Evolutionary conservation across 768 basidiomycete species (phyloP).

Genomic region (Leccinum subgranulosum): DNA sequence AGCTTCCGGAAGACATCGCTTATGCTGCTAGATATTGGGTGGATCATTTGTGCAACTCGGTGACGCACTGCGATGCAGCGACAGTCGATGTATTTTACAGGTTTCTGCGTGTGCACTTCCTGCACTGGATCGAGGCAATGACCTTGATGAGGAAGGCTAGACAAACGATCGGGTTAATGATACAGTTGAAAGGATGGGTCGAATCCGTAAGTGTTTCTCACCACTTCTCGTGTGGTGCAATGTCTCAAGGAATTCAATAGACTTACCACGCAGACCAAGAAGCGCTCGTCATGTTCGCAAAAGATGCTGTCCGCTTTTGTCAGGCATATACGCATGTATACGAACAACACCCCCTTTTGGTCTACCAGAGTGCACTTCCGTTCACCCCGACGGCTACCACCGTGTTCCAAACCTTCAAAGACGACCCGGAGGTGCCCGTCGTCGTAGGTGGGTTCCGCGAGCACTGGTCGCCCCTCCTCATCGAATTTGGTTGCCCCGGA

Average conservation of each 20-base stretch:
- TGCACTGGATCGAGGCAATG: slow-evolving; percentile 36
- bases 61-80: not conserved
- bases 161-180: slow-evolving; percentile 29
- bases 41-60: slow-evolving; percentile 26
- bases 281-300: slow-evolving; percentile 18
- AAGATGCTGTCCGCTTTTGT: slow-evolving; percentile 30
- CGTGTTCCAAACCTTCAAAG: slow-evolving; percentile 27
- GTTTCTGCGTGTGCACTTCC: slow-evolving; percentile 25
- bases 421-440: slow-evolving; percentile 20
- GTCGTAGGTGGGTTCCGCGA: slow-evolving; percentile 30
- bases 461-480: slow-evolving; percentile 31
- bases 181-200: slow-evolving; percentile 26
- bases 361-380: slow-evolving; percentile 31
- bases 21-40: slow-evolving; percentile 29
- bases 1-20: slow-evolving; percentile 23
- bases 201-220: slow-evolving; percentile 11
- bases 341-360: slow-evolving; percentile 32
- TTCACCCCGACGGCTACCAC: slow-evolving; percentile 27
- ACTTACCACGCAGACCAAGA: slow-evolving; percentile 9
- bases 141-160: slow-evolving; percentile 29
- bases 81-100: slow-evolving; percentile 13
- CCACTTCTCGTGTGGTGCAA: not conserved
- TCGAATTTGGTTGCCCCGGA: slow-evolving; percentile 22
- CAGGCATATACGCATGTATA: slow-evolving; percentile 30
- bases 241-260: slow-evolving; percentile 8